Evolutionary conservation across 2,329 filamentous ascomycete species (phyloP).

Genomic region (Xylaria sp.): DNA sequence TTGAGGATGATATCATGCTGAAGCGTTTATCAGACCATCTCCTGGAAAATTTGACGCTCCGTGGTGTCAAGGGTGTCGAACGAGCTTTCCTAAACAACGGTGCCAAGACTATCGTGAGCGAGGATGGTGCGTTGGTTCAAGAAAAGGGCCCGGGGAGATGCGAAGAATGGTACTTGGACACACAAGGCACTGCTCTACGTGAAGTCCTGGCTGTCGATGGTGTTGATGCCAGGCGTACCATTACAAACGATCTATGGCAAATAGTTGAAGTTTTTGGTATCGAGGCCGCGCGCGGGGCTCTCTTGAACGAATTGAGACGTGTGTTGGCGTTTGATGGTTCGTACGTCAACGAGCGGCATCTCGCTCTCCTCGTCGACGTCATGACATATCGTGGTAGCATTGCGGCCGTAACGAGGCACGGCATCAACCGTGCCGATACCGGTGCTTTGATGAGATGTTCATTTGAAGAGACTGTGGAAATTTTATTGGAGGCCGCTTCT

Average conservation of each 20-base stretch:
- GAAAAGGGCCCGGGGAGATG: conserved; percentile 79
- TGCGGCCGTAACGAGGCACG: conserved; percentile 96
- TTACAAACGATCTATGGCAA: conserved; percentile 96
- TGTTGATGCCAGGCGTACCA: conserved; percentile 85
- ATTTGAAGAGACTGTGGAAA: conserved; percentile 99
- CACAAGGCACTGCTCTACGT: conserved; percentile 86
- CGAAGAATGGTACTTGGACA: conserved; percentile 96
- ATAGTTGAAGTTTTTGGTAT: conserved; percentile 96
- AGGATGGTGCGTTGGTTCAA: conserved; percentile 78
- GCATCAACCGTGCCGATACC: conserved; percentile 97
- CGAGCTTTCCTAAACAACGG: conserved; percentile 93
- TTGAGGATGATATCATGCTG: conserved; percentile 90
- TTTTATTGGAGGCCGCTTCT: conserved; percentile 93
- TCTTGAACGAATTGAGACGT: conserved; percentile 88
- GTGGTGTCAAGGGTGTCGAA: conserved; percentile 88
- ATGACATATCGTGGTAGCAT: conserved; percentile 96
- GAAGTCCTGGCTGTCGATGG: conserved; percentile 87
- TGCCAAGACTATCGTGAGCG: conserved; percentile 70
- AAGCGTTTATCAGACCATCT: conserved; percentile 93
- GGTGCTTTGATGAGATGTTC: conserved; percentile 99
- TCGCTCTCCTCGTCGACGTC: conserved; percentile 93
- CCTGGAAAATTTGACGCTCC: conserved; percentile 88
- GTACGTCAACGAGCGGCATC: conserved; percentile 98
- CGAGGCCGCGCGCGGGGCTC: conserved; percentile 86
- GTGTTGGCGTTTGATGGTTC: conserved; percentile 99